Evolutionary conservation across 2,329 filamentous ascomycete genomes (phyloP).

Genomic region (Colletotrichum sp.): DNA sequence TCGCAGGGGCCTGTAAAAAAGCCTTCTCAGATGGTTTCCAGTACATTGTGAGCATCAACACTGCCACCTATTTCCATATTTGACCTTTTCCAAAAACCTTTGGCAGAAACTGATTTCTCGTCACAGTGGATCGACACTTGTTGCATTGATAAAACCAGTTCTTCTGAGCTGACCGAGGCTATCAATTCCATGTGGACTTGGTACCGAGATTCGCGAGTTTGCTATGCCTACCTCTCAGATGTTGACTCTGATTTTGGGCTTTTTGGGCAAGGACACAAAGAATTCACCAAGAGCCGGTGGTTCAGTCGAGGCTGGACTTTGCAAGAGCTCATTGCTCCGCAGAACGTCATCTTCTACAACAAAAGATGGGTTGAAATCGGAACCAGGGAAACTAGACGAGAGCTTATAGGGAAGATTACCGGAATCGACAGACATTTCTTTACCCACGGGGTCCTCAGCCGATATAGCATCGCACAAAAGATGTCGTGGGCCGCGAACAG

Average conservation of each 20-base stretch:
- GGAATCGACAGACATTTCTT: background rate
- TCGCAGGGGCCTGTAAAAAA: background rate
- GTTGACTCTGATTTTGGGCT: background rate
- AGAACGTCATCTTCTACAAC: background rate
- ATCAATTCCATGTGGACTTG: background rate
- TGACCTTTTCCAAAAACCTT: background rate
- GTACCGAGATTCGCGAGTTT: background rate
- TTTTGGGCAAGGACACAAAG: background rate
- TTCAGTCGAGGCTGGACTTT: conserved; percentile 21
- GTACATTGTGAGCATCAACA: background rate
- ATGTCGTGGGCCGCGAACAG: background rate
- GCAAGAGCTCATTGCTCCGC: background rate
- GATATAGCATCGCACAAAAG: background rate
- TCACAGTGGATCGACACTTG: background rate
- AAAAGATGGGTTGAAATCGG: background rate
- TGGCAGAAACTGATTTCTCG: background rate
- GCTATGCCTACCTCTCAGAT: background rate
- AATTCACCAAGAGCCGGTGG: background rate
- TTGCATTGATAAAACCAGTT: background rate
- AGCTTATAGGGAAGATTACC: background rate
- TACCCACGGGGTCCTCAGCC: background rate
- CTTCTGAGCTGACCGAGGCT: background rate
- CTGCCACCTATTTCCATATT: accelerated
- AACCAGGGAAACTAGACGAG: background rate
- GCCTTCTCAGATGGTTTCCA: background rate